Evolutionary conservation across 371 early-diverging fungal species (phyloP).

Genomic region (Zychaea mexicana): DNA sequence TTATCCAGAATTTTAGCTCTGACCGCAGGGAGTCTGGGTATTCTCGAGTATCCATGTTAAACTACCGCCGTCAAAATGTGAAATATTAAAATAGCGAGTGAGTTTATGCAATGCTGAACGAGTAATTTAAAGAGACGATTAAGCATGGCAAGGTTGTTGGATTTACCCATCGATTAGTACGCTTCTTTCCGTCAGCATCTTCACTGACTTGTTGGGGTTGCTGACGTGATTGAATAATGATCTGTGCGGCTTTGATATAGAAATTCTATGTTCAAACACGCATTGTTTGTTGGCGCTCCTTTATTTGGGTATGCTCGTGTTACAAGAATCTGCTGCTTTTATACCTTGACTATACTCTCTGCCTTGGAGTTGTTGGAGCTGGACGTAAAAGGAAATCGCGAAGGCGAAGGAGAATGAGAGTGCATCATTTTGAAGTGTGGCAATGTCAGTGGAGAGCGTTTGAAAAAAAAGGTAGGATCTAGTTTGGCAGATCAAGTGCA

Average conservation of each 20-base stretch:
- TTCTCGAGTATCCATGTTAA: conserved; percentile 72
- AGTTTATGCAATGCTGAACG: neutral
- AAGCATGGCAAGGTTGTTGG: too few species aligned
- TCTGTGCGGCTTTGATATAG: conserved; percentile 64
- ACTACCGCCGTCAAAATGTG: conserved; percentile 41
- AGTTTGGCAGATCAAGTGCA: too few species aligned
- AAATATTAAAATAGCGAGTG: conserved; percentile 2
- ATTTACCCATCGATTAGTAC: conserved; percentile 18
- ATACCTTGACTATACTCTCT: conserved; percentile 5
- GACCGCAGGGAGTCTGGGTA: conserved; percentile 69
- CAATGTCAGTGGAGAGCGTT: too few species aligned
- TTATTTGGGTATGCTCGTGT: neutral
- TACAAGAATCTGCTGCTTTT: neutral
- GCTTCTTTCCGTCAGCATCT: neutral
- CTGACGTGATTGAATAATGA: conserved; percentile 52
- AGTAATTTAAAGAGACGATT: too few species aligned
- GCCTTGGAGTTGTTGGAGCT: neutral
- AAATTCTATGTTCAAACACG: conserved; percentile 43
- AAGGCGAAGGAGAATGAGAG: neutral
- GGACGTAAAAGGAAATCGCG: neutral
- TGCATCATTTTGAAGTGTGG: neutral
- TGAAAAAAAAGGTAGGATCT: too few species aligned
- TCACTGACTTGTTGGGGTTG: neutral
- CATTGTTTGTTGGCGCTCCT: neutral
- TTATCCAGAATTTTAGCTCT: conserved; percentile 47